phyloP scores from a whole-genome alignment of 768 basidiomycete species.

The Amyloporia xantha region DNA sequence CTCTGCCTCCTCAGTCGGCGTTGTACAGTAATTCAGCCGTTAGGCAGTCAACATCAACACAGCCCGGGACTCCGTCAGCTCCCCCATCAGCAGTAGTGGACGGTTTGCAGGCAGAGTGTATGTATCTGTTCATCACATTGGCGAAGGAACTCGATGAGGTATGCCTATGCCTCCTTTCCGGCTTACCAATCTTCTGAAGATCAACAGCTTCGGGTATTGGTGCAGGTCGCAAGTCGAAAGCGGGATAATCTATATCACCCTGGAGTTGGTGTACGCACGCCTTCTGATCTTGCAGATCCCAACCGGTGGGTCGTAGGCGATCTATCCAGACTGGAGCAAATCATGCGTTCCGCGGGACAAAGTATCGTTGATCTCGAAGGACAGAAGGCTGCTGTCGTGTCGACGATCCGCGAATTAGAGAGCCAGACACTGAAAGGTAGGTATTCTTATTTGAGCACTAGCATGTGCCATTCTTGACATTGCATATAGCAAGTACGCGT shows the following conservation, averaged over 20 bases:
- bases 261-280: slow-evolving; percentile 28
- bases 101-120: slow-evolving; percentile 66
- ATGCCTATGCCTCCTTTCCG: neutral
- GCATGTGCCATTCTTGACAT: too few species aligned
- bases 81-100: slow-evolving; percentile 21
- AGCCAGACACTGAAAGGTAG: slow-evolving; percentile 63
- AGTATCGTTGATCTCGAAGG: too few species aligned
- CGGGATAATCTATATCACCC: neutral
- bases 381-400: slow-evolving; percentile 40
- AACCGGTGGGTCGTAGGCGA: slow-evolving; percentile 52
- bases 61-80: too few species aligned
- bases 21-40: too few species aligned
- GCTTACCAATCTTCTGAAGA: neutral
- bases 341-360: slow-evolving; percentile 37
- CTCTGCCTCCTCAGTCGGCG: too few species aligned
- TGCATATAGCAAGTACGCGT: slow-evolving; percentile 73
- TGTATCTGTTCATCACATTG: slow-evolving; percentile 39
- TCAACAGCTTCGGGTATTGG: too few species aligned
- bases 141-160: slow-evolving; percentile 41
- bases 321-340: slow-evolving; percentile 42
- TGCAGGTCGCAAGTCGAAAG: too few species aligned
- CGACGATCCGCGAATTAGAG: slow-evolving; percentile 49
- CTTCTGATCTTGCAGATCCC: slow-evolving; percentile 39
- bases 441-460: too few species aligned
- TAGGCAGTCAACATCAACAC: too few species aligned